Evolutionary conservation across 495 filamentous ascomycete genomes (phyloP).

Genomic region (Tuber umbilicatum): DNA sequence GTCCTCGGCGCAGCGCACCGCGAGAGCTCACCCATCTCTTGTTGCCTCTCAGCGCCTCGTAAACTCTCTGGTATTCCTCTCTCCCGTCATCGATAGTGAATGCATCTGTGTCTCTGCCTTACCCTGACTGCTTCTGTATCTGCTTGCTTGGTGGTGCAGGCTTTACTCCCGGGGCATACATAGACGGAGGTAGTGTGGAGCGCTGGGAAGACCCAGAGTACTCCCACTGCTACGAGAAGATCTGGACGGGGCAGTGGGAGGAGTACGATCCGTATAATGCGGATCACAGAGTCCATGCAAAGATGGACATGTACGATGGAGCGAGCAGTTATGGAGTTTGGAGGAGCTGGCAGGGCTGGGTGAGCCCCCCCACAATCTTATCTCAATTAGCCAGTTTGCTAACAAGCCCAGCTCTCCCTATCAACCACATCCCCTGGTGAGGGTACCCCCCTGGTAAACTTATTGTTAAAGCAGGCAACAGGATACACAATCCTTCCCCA

Average conservation of each 20-base stretch:
- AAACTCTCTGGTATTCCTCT: conserved; percentile 67
- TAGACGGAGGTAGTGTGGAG: conserved; percentile 78
- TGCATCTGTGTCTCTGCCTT: conserved; percentile 53
- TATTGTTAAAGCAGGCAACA: conserved; percentile 63
- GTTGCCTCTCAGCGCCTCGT: conserved; percentile 63
- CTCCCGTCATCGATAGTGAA: conserved; percentile 59
- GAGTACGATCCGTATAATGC: no score
- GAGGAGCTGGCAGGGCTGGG: conserved; percentile 82
- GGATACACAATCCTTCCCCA: conserved; percentile 71
- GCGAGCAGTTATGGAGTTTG: no score
- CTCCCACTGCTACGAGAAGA: no score
- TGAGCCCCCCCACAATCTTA: conserved; percentile 4
- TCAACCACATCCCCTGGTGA: conserved; percentile 64
- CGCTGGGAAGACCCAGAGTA: conserved; percentile 81
- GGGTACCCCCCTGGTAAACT: conserved; percentile 78
- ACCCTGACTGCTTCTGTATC: conserved; percentile 79
- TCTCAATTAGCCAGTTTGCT: conserved; percentile 6
- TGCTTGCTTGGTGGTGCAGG: conserved; percentile 65
- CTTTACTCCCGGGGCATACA: conserved; percentile 79
- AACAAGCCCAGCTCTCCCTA: conserved; percentile 53
- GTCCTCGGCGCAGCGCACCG: no score
- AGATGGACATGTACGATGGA: no score
- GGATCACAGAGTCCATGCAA: no score
- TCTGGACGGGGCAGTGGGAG: no score
- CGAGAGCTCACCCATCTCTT: conserved; percentile 65